Base-by-base conservation (phyloP, 768 basidiomycete genomes). In the Mycena rebaudengoi region DNA sequence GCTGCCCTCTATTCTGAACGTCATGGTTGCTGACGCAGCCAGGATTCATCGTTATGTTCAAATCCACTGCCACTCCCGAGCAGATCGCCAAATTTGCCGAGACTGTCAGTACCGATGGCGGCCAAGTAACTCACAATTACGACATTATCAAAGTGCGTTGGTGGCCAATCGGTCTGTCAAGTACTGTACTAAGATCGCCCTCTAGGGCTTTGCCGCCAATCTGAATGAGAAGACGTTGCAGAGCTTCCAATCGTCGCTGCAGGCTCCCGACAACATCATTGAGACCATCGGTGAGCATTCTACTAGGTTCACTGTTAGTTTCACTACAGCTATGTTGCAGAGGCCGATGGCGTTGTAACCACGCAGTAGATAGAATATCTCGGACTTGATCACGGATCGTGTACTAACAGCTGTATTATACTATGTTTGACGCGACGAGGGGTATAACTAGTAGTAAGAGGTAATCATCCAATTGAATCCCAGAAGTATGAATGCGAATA, bases 1-100 rank as follows among this genome's bases (percentile, higher is more conserved):
- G 66, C 49, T 41, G n/a, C 23, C 3, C 6, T 12, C 4, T 41
- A 16, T 20, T 37, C 29, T 23, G 21, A 53, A 35, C 13, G 26
- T 40, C n/a, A 0, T 21, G 13, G 1, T n/a, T n/a, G n/a, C n/a
- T n/a, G n/a, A n/a, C n/a, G n/a, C n/a, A n/a, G n/a, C n/a, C 32
- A 88, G 86, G 74, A 65, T 87, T 80, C 69, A 87, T 88, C 55
- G 81, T 89, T 40, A 79, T 85, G 7, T 88, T 89, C 78, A 87
- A 86, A 72, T 72, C 82, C 2, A 44, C 58, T 26, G 84, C 78
- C 39, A 71, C 80, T 26, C 50, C 74, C 35, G 80, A 79, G 10
- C 71, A 80, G 53, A 78, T 88, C 32, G 67, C 82, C 32, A 66
- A 80, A 46, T 86, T 79, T 60, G 78, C 72, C 7, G 62, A 74